These are phyloP conservation scores for Helotiales sp. DNA, from an alignment of 2,329 filamentous ascomycete genomes.

Conservation along the genomic window DNA sequence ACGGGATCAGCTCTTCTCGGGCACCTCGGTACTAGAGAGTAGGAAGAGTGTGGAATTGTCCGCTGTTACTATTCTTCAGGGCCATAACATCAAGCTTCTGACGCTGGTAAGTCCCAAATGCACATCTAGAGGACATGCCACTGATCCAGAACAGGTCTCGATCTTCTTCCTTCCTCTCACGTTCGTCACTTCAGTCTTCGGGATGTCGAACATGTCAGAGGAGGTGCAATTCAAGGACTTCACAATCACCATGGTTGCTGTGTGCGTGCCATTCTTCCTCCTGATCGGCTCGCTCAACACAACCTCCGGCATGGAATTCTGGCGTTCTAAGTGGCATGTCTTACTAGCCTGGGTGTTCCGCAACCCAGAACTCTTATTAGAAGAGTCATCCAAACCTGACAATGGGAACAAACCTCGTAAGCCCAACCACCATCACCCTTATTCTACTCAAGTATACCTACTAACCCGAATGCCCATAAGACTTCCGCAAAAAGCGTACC, in stretches of 20 bases:
- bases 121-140: neutral
- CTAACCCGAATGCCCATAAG: neutral
- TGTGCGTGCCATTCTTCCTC: slow-evolving; percentile 57
- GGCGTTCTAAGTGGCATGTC: slow-evolving; percentile 34
- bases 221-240: slow-evolving; percentile 52
- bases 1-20: slow-evolving; percentile 66
- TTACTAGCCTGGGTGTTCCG: slow-evolving; percentile 18
- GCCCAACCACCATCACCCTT: neutral
- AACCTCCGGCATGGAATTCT: slow-evolving; percentile 39
- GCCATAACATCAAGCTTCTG: slow-evolving; percentile 64
- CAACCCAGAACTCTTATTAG: neutral
- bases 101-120: slow-evolving; percentile 56
- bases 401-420: slow-evolving; percentile 2
- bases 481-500: slow-evolving; percentile 11
- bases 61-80: slow-evolving; percentile 58
- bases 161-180: slow-evolving; percentile 66
- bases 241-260: slow-evolving; percentile 41
- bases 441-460: neutral
- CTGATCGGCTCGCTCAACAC: slow-evolving; percentile 54
- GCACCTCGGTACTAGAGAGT: slow-evolving; percentile 66
- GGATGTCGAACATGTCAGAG: slow-evolving; percentile 54
- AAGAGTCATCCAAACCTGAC: neutral
- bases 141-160: slow-evolving; percentile 25
- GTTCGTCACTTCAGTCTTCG: slow-evolving; percentile 65
- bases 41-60: slow-evolving; percentile 62